Evolutionary conservation across 306 rosid species (phyloP), one percentile per base, ranked within the genome.

Genomic region (Mimosa bimucronata): DNA sequence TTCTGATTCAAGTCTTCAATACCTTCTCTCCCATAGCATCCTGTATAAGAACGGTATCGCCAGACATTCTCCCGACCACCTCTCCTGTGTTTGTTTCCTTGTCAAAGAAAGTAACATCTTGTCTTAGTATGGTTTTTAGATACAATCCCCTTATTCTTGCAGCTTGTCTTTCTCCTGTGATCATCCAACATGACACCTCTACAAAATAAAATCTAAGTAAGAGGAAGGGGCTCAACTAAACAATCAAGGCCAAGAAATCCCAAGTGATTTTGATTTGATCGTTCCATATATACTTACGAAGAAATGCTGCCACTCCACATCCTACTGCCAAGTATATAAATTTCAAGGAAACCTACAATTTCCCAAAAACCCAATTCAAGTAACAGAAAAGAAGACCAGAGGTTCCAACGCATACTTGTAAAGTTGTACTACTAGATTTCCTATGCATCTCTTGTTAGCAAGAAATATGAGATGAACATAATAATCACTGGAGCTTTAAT

Each of bases 21-120:
- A 34, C 38, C 96, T 91, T 91, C 85, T 92, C 97, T 16, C 95
- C 97, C 95, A 92, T 90, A 83, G 97, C 97, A 37, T 92, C 97
- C 88, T 92, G 97, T 48, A 92, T 92, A 76, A 90, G 93, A 77
- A 92, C 89, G 45, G 97, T 90, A 83, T 92, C 97, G 9, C 97
- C 97, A 3, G 97, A 92, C 97, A 92, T 92, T 80, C 97, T 77
- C 45, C 92, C 95, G 34, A 92, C 78, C n/a, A 92, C 97, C 80
- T 92, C 97, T 55, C 97, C 97, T 0, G 93, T 90, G 80, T 88
- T 89, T 6, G 97, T 90, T 84, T 92, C 97, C 78, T 81, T 88
- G 61, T 92, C 97, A 69, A 92, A 92, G 88, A 90, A 92, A 83
- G 84, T 78, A 77, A 89, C 83, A 64, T 92, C 94, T 84, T 92